Evolutionary conservation across 495 filamentous ascomycete genomes (phyloP).

Genomic region (Penicillium crystallinum): DNA sequence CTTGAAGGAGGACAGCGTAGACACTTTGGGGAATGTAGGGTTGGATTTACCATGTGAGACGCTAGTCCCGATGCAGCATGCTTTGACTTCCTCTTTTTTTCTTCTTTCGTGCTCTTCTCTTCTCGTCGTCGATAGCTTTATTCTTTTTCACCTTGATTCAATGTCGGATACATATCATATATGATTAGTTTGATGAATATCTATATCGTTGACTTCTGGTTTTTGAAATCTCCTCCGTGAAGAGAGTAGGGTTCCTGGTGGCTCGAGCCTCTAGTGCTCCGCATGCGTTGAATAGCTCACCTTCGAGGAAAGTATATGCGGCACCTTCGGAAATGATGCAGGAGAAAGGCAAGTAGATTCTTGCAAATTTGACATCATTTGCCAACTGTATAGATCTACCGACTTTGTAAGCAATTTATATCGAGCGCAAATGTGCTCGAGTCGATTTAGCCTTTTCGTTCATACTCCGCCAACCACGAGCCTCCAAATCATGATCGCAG

Average conservation of each 20-base stretch:
- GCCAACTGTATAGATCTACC: too few relatives aligned
- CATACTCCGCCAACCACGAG: neutral
- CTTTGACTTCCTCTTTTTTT: neutral
- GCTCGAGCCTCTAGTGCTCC: neutral
- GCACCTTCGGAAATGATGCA: neutral
- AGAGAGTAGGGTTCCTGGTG: neutral
- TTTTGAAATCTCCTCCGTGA: too few relatives aligned
- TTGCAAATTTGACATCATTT: too few relatives aligned
- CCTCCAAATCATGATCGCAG: neutral
- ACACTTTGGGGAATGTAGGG: slow-evolving; percentile 17
- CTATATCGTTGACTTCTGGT: too few relatives aligned
- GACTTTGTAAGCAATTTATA: too few relatives aligned
- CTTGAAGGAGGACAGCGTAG: slow-evolving; percentile 9
- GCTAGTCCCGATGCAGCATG: slow-evolving; percentile 14
- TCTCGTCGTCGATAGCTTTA: neutral
- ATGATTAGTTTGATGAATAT: too few relatives aligned
- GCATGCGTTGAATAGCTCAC: slow-evolving; percentile 16
- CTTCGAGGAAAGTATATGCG: neutral
- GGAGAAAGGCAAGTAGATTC: neutral
- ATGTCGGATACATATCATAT: too few relatives aligned
- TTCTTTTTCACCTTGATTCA: neutral
- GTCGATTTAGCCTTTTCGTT: neutral
- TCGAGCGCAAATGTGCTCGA: slow-evolving; percentile 6
- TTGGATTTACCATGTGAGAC: slow-evolving; percentile 13
- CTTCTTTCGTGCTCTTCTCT: neutral